Evolutionary conservation across 257 asterid species (phyloP), one percentile per base, ranked within the genome.

Genomic region (Nicotiana attenuata): DNA sequence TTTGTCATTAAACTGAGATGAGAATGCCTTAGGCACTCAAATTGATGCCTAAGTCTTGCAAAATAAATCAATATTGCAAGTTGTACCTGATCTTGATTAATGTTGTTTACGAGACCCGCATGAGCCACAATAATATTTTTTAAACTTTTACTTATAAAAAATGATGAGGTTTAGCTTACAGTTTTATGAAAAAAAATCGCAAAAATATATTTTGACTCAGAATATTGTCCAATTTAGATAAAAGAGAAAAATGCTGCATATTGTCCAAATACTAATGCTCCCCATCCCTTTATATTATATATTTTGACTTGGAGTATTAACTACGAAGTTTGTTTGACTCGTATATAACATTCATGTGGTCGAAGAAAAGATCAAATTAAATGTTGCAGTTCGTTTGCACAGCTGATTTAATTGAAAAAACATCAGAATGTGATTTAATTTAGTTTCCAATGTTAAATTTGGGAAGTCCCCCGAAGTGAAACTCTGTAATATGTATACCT

Each of bases 261-360:
- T 71, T 47, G 60, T 71, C 38, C 35, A 45, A 41, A 71, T 41
- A 41, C 14, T 7, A 3, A 45, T 47, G 38, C 78, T 71, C 15
- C 78, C n/a, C 60, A 47, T 73, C 38, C 29, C 14, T 73, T 73
- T 22, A 47, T 73, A 15, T 73, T 71, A 47, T 73, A 59, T 73
- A 19, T 38, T 73, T 71, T 73, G 41, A 47, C 22, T 22, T 11
- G 38, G 79, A 45, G 38, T 73, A 33, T 26, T 13, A 47, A 14
- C 60, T 22, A 22, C 15, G 61, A 73, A 73, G 31, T 47, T 47
- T 47, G 60, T 73, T 45, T 41, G 78, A 41, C 29, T 73, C 24
- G 38, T 73, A 47, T 15, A 15, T 73, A 35, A 73, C 38, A 73
- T 73, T 73, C 79, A 73, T 73, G 79, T 73, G 79, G 79, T 47